Evolutionary conservation across 768 basidiomycete species (phyloP).

Genomic region (Dacryopinax primogenitus): DNA sequence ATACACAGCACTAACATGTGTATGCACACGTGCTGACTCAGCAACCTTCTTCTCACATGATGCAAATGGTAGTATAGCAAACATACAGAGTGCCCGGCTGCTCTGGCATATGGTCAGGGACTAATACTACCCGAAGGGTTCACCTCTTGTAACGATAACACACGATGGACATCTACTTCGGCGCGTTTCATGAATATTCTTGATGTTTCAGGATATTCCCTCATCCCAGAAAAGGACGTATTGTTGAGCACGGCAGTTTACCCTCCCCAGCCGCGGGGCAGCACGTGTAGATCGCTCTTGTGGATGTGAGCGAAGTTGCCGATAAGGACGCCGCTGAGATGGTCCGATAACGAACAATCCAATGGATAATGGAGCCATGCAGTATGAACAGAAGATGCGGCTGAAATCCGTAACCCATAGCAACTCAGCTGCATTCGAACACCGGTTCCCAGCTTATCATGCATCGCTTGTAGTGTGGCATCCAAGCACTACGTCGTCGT

Average conservation of each 20-base stretch:
- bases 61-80: no score
- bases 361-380: no score
- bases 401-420: background rate
- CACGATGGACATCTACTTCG: background rate
- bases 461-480: background rate
- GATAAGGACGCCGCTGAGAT: no score
- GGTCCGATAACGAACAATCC: no score
- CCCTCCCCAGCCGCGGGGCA: background rate
- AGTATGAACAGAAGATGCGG: no score
- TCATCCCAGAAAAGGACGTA: background rate
- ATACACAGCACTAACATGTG: no score
- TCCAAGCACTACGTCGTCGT: background rate
- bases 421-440: background rate
- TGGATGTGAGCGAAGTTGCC: no score
- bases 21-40: no score
- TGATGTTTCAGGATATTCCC: constrained; percentile 1
- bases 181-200: background rate
- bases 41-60: no score
- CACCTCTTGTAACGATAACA: background rate
- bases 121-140: no score
- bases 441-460: background rate
- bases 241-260: background rate
- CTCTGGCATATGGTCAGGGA: no score
- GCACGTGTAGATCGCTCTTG: background rate
- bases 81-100: no score